Evolutionary conservation across 371 early-diverging fungal genomes (phyloP), one percentile per base, ranked within the genome.

Genomic region (Caulochytrium protostelioides): DNA sequence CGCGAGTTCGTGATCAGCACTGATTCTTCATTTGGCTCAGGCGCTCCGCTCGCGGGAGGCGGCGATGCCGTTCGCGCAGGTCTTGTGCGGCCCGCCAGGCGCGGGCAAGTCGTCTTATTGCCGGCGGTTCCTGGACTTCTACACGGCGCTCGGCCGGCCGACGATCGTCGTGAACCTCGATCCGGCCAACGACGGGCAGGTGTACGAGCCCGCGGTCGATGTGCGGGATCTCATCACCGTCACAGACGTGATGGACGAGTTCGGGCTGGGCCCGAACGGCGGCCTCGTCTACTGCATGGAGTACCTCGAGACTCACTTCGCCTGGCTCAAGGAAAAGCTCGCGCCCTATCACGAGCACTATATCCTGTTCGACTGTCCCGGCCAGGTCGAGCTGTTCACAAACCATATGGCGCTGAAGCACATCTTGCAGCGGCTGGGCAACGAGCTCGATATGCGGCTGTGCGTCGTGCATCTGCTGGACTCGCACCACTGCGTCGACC

Each of bases 321-420:
- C 57, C 36, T 65, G 62, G 54, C 41, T 64, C 19, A 31, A 54
- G 23, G 27, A 51, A 10, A 41, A 47, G 36, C 42, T 57, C 32
- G 28, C 49, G 21, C 23, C 38, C 16, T 24, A 6, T 2, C 6
- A 38, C 56, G 87, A 80, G 27, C 69, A 74, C 29, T 97, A 89
- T 54, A 59, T 91, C 28, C 50, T 99, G 2, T 86, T 98, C 59
- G 99, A 99, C 53, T 92, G 81, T 35, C 99, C 99, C 3, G 99
- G 99, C 0, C 99, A 99, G 55, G 90, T 98, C 6, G 99, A 99
- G 54, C 72, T 98, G 25, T 98, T 79, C 51, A 89, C 97, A 15
- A 89, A 95, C 58, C 83, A 94, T 42, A 55, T 58, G 26, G 62
- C 85, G 18, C 65, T 98, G 32, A 73, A 72, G 40, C 68, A 72